Evolutionary conservation across 108 stramenopile genomes (phyloP).

Genomic region (Seminavis robusta): DNA sequence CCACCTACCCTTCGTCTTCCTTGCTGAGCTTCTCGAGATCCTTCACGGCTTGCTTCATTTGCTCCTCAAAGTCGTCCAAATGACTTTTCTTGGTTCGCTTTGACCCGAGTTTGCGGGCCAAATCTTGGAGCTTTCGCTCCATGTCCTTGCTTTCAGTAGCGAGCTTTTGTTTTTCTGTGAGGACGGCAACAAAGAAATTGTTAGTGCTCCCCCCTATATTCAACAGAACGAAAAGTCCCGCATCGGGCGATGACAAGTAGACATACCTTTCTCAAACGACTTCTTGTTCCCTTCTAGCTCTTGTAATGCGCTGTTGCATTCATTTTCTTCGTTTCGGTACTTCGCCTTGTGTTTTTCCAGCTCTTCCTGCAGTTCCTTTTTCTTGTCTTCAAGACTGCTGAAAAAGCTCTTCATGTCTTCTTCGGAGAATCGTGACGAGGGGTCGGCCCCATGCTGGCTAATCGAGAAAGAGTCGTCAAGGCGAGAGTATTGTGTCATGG

Average conservation of each 20-base stretch:
- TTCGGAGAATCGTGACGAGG: slow-evolving; percentile 26
- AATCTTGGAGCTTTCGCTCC: too few relatives aligned
- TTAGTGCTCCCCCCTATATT: too few relatives aligned
- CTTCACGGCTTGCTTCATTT: slow-evolving; percentile 45
- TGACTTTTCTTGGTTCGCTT: too few relatives aligned
- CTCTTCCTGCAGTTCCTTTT: slow-evolving; percentile 29
- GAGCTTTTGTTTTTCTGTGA: too few relatives aligned
- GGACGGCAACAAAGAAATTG: too few relatives aligned
- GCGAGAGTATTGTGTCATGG: slow-evolving; percentile 37
- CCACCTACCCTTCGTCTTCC: background rate
- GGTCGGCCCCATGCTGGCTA: slow-evolving; percentile 11
- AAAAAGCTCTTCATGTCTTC: slow-evolving; percentile 69
- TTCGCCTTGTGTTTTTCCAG: slow-evolving; percentile 30
- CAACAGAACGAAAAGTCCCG: too few relatives aligned
- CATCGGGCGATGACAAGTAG: too few relatives aligned
- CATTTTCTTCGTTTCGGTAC: slow-evolving; percentile 45
- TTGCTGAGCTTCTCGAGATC: slow-evolving; percentile 38
- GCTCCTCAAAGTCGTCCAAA: too few relatives aligned
- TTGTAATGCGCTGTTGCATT: slow-evolving; percentile 48
- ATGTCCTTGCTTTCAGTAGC: too few relatives aligned
- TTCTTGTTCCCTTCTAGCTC: slow-evolving; percentile 54
- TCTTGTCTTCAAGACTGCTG: slow-evolving; percentile 38
- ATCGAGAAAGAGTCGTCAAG: slow-evolving; percentile 1
- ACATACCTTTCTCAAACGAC: slow-evolving; percentile 46
- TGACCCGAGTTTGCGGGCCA: too few relatives aligned